Evolutionary conservation across 495 filamentous ascomycete species (phyloP).

Genomic region (Coniosporium apollinis): DNA sequence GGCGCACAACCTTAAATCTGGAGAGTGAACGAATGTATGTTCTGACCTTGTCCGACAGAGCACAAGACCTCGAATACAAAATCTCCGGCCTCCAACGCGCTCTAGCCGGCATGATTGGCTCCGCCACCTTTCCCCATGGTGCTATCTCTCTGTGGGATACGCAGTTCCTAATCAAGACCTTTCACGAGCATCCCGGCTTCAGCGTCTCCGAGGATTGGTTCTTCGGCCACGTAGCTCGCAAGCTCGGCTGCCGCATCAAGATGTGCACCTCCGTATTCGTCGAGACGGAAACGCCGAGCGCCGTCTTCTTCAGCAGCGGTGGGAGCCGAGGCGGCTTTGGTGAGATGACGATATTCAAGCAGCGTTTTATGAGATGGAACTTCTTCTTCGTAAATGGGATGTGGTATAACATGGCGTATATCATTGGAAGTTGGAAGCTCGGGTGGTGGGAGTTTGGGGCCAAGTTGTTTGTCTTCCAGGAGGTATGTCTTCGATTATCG

Average conservation of each 20-base stretch:
- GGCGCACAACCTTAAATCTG: too few species aligned
- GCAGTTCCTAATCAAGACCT: constrained; percentile 25
- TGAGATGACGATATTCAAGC: constrained; percentile 34
- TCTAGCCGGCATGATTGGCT: constrained; percentile 27
- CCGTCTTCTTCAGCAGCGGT: constrained; percentile 24
- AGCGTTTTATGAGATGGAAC: constrained; percentile 34
- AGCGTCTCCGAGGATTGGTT: constrained; percentile 32
- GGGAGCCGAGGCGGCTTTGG: constrained; percentile 31
- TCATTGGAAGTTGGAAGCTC: constrained; percentile 31
- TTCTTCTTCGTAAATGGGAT: constrained; percentile 35
- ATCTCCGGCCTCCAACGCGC: constrained; percentile 26
- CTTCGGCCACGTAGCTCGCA: constrained; percentile 28
- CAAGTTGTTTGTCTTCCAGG: constrained; percentile 22
- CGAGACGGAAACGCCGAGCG: constrained; percentile 29
- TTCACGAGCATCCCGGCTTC: constrained; percentile 29
- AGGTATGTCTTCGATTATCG: background rate
- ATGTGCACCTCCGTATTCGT: constrained; percentile 35
- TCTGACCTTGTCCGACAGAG: constrained; percentile 5
- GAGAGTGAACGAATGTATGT: too few species aligned
- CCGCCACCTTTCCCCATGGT: constrained; percentile 29
- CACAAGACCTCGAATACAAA: constrained; percentile 32
- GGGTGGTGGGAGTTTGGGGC: constrained; percentile 33
- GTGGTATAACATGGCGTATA: constrained; percentile 30
- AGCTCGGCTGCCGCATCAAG: constrained; percentile 29
- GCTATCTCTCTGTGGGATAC: constrained; percentile 31